Base-by-base conservation (phyloP, 768 basidiomycete genomes). In the Kwoniella sp. region DNA sequence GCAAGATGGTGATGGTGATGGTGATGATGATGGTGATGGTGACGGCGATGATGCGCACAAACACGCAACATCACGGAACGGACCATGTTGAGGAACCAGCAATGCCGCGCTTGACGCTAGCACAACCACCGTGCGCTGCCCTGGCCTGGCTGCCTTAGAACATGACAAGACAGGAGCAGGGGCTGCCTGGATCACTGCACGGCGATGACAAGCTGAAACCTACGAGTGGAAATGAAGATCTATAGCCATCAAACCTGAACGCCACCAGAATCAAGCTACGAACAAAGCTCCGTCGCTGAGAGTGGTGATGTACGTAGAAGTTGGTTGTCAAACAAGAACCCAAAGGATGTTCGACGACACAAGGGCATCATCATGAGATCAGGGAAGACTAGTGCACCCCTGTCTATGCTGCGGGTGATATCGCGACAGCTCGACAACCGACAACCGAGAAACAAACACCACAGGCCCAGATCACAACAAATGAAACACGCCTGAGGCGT, bases 31-130 rank as follows among this genome's bases (percentile, higher is more conserved):
- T 45, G 8, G 3, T 45, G 41, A 17, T 17, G 13, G 13, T 5
- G 41, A 45, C 20, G 41, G 41, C 15, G 41, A 45, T 45, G 41
- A 45, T 45, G 41, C 41, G 41, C 41, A 45, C 41, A 45, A 45
- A 17, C 41, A 45, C 17, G 41, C 9, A 45, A 45, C 9, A 45
- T 8, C 41, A 45, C 41, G 41, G 41, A 45, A 45, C 41, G 41
- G 41, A 45, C 41, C 41, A 45, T 45, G 41, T 45, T 17, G 13
- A 34, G 34, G 34, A 5, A 34, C 34, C 5, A 34, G 13, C 5
- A 13, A 34, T 34, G 13, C 34, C 34, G 34, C 34, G n/a, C n/a
- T n/a, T n/a, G n/a, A n/a, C n/a, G n/a, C 34, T 37, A 37, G 34
- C 13, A 37, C 34, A 37, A 13, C 13, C 34, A 45, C 41, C 41